Percentiles rank a stretch among this genome's conserved stretches.
Evolutionary conservation across 805 yeast species (phyloP).

Genomic region (Candida michaelii): DNA sequence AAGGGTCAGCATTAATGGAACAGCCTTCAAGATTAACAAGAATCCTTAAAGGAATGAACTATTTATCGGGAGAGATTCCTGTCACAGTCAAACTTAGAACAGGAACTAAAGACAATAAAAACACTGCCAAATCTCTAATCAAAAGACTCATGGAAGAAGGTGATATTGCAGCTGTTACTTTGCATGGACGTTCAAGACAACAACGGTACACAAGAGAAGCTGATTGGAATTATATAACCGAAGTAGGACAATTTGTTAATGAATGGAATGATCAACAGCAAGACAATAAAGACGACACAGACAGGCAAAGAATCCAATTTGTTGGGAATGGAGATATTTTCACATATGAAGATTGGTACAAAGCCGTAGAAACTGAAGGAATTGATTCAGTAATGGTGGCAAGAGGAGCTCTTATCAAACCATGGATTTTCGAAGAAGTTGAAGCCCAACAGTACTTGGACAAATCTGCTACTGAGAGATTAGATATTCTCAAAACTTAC

Average conservation of each 20-base stretch:
- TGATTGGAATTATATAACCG: conserved; percentile 85
- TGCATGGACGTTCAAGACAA: conserved; percentile 95
- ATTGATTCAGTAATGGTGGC: conserved; percentile 97
- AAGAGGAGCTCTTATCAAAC: conserved; percentile 95
- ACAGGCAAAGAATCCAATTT: conserved; percentile 68
- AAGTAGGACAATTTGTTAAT: conserved; percentile 68
- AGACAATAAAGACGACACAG: conserved; percentile 61
- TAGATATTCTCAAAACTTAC: conserved; percentile 68
- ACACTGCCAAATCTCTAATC: conserved; percentile 81
- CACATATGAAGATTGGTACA: conserved; percentile 85
- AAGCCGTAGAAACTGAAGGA: conserved; percentile 59
- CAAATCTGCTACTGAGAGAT: conserved; percentile 85
- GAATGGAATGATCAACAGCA: conserved; percentile 52
- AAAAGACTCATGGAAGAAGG: conserved; percentile 71
- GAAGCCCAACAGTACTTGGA: conserved; percentile 87
- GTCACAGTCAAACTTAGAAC: conserved; percentile 90
- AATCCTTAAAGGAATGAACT: conserved; percentile 84
- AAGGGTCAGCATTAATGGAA: conserved; percentile 91
- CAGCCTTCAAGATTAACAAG: conserved; percentile 80
- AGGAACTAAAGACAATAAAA: conserved; percentile 82
- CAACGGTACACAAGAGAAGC: conserved; percentile 91
- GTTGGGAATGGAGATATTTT: conserved; percentile 95
- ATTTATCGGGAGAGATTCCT: conserved; percentile 86
- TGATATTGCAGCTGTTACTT: conserved; percentile 84
- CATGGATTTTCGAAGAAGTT: conserved; percentile 97